Evolutionary conservation across 1,284 basidiomycete species (phyloP), one percentile per base, ranked within the genome.

Genomic region (Ganoderma leucocontextum): DNA sequence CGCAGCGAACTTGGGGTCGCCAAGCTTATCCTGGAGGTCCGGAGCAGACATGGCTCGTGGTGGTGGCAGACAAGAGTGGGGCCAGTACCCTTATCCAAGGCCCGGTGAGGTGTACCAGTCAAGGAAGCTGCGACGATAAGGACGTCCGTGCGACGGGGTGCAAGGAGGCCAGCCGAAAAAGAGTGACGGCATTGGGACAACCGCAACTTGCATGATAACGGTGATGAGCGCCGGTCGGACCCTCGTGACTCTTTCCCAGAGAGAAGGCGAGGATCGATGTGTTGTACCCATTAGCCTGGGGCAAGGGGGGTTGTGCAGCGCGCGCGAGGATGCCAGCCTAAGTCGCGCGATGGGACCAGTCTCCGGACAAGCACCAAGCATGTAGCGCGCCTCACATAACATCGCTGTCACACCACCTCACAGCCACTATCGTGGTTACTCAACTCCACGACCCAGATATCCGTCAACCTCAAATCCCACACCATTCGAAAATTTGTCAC

Each of bases 11-110:
- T 60, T 60, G 6, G 9, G 12, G 58, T 41, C 58, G n/a, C n/a
- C 55, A 8, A 60, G 17, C 58, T 60, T 60, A 2, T 60, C 38
- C 10, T 60, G 58, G n/a, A 41, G 22, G n/a, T 60, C 58, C n/a
- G 12, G n/a, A 10, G 38, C 10, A 39, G 58, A 60, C 58, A 60
- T 60, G 58, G 38, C 38, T 39, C 22, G 52, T 55, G 52, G 52
- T 55, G 52, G 29, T 33, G 15, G 15, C 47, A 55, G 52, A 35
- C 7, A 35, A 55, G 52, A 9, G 7, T 17, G 25, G 25, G 25
- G 12, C 12, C 25, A 33, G 25, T 1, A 29, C 33, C 15, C 52
- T 55, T 55, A 55, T 55, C 52, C 52, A 35, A 55, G 29, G 33
- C 52, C 13, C 12, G 15, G 52, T 29, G 29, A 29, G 15, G 7